Conservation (phyloP, 768 basidiomycete genomes). For the Calocybe cyanea region DNA sequence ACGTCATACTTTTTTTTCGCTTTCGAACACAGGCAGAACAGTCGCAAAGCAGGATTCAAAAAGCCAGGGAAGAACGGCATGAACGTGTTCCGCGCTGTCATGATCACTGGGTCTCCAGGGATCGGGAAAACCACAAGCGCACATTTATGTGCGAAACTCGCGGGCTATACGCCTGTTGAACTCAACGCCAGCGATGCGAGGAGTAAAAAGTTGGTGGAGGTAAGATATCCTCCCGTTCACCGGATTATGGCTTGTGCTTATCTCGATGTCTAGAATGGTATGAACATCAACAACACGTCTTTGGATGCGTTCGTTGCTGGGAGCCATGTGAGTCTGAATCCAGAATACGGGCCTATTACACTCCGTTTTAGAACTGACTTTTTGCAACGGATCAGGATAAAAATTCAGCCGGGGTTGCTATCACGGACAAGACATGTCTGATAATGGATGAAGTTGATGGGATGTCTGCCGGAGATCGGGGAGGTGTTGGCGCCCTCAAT, state of each 20-base stretch:
- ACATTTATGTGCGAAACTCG: conserved; percentile 87
- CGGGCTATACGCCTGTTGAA: conserved; percentile 90
- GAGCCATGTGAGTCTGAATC: conserved; percentile 39
- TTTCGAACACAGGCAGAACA: conserved; percentile 55
- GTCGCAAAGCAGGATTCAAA: conserved; percentile 76
- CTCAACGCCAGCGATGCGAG: conserved; percentile 94
- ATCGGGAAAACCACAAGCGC: conserved; percentile 98
- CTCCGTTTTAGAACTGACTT: no score
- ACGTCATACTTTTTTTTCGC: no score
- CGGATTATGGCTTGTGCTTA: not conserved
- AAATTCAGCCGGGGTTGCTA: conserved; percentile 65
- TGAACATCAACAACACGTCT: conserved; percentile 87
- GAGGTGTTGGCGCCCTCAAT: conserved; percentile 92
- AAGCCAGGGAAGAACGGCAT: conserved; percentile 91
- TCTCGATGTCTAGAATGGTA: conserved; percentile 55
- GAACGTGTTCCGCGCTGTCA: conserved; percentile 81
- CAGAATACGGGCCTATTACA: not conserved
- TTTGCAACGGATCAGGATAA: conserved; percentile 36
- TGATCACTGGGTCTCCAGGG: conserved; percentile 93
- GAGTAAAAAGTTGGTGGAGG: conserved; percentile 97
- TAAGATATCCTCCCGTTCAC: conserved; percentile 24
- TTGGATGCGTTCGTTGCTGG: conserved; percentile 83
- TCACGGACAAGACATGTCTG: conserved; percentile 79
- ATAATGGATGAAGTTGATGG: conserved; percentile 99
- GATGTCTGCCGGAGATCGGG: conserved; percentile 97